These are phyloP conservation scores for Schizophyllum commune DNA, from an alignment of 1,284 basidiomycete genomes.

Conservation along the genomic window DNA sequence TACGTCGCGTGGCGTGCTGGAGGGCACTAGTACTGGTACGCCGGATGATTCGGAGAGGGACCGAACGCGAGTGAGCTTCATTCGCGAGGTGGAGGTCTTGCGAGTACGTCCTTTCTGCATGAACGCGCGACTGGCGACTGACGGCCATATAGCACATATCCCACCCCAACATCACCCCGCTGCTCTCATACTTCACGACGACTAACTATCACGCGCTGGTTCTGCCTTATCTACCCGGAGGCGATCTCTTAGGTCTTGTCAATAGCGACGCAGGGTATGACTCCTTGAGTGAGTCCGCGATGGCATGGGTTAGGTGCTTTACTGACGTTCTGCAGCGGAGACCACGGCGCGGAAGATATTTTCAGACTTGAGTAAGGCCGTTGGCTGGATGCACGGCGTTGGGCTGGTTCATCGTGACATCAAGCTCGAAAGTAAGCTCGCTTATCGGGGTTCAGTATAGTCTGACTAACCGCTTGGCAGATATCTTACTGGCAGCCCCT, in stretches of 20 bases:
- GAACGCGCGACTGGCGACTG: slow-evolving; percentile 4
- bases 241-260: slow-evolving; percentile 79
- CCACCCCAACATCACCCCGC: slow-evolving; percentile 78
- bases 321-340: slow-evolving; percentile 35
- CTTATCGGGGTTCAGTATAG: neutral
- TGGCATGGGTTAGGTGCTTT: slow-evolving; percentile 11
- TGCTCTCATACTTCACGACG: slow-evolving; percentile 71
- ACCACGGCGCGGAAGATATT: slow-evolving; percentile 69
- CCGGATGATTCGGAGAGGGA: slow-evolving; percentile 33
- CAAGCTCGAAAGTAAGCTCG: slow-evolving; percentile 83
- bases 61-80: slow-evolving; percentile 75
- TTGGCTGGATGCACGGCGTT: slow-evolving; percentile 87
- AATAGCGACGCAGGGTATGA: slow-evolving; percentile 50
- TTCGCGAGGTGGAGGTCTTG: slow-evolving; percentile 83
- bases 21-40: slow-evolving; percentile 9
- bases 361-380: slow-evolving; percentile 72
- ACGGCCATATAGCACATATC: slow-evolving; percentile 55
- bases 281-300: slow-evolving; percentile 24
- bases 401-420: slow-evolving; percentile 89
- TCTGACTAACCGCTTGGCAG: slow-evolving; percentile 15
- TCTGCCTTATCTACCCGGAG: slow-evolving; percentile 72
- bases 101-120: slow-evolving; percentile 37
- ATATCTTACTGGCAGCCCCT: slow-evolving; percentile 48
- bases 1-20: slow-evolving; percentile 52
- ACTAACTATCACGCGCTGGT: slow-evolving; percentile 74